phyloP scores from a whole-genome alignment of 2,329 filamentous ascomycete species.

The Stagonosporopsis rhizophila region DNA sequence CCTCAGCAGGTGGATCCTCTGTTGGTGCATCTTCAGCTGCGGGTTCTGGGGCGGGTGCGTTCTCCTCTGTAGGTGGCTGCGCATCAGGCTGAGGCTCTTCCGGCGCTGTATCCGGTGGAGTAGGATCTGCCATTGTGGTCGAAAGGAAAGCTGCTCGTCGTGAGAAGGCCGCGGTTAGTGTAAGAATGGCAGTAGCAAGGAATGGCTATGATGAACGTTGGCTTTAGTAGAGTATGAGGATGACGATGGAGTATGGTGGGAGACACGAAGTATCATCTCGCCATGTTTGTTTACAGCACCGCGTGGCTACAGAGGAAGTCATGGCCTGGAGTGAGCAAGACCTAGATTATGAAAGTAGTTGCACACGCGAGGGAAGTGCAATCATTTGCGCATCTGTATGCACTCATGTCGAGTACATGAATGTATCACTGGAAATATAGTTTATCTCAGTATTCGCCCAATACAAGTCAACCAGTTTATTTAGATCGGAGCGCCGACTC shows the following conservation, averaged over 20 bases:
- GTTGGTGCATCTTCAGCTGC: not conserved
- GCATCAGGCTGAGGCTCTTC: constrained; percentile 1
- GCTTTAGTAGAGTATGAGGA: not conserved
- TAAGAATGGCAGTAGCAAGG: not conserved
- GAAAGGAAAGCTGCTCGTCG: not conserved
- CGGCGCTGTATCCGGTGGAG: not conserved
- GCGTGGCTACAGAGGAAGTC: constrained; percentile 18
- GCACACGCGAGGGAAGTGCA: not conserved
- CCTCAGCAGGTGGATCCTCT: not conserved
- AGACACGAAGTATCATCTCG: not conserved
- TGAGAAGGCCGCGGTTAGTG: constrained; percentile 2
- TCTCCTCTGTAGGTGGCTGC: not conserved
- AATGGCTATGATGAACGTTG: constrained; percentile 2
- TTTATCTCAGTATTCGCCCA: not conserved
- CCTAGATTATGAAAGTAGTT: not conserved
- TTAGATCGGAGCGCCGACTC: not conserved
- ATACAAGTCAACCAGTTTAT: not conserved
- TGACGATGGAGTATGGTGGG: not conserved
- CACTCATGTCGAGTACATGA: not conserved
- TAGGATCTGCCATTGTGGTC: constrained; percentile 8
- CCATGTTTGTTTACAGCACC: constrained; percentile 2
- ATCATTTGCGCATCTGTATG: not conserved
- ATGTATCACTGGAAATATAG: not conserved
- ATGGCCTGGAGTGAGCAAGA: constrained; percentile 1
- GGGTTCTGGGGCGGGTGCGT: not conserved